A percentile compares a stretch with the other conserved stretches of the same genome.
phyloP scores from a whole-genome alignment of 1,284 basidiomycete genomes.

The Cutaneotrichosporon sp. region DNA sequence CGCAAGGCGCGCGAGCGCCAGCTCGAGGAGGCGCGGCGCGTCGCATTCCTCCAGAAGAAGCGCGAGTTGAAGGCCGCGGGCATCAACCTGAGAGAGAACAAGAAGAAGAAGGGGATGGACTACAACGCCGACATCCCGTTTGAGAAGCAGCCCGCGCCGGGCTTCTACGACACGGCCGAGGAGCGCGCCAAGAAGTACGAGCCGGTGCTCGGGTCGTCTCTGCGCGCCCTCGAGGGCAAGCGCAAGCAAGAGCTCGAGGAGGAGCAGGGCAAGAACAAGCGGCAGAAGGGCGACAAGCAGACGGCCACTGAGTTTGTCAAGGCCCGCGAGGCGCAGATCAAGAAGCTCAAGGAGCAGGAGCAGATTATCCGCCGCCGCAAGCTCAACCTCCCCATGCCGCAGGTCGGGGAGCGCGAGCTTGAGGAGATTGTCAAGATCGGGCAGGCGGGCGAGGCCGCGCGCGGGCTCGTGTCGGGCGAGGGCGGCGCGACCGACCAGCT shows the following conservation, averaged over 20 bases:
- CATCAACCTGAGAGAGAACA: conserved; percentile 80
- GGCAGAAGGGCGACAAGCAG: conserved; percentile 60
- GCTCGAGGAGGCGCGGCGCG: conserved; percentile 88
- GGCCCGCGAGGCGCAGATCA: conserved; percentile 93
- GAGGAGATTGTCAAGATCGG: conserved; percentile 99
- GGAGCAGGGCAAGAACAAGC: conserved; percentile 81
- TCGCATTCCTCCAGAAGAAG: conserved; percentile 97
- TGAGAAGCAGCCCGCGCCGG: conserved; percentile 91
- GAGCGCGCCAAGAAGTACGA: conserved; percentile 85
- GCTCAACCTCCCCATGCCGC: conserved; percentile 81
- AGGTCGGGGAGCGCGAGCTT: conserved; percentile 93
- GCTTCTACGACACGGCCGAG: conserved; percentile 96
- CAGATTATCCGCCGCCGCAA: conserved; percentile 87
- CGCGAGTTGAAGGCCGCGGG: conserved; percentile 96
- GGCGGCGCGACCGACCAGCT: conserved; percentile 73
- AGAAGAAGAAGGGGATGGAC: conserved; percentile 97
- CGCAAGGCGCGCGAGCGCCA: conserved; percentile 96
- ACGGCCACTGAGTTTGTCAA: conserved; percentile 82
- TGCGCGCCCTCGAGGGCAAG: conserved; percentile 87
- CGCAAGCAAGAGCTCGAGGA: conserved; percentile 71
- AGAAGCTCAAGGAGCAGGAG: conserved; percentile 95
- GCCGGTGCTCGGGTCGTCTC: conserved; percentile 88
- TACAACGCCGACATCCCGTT: conserved; percentile 99
- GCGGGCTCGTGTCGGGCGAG: conserved; percentile 68
- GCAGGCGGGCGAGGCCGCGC: conserved; percentile 83